Percentiles rank a stretch among this genome's conserved stretches.
Conservation (phyloP, 768 basidiomycete species). For the Xerocomus brunneocitrinus region DNA sequence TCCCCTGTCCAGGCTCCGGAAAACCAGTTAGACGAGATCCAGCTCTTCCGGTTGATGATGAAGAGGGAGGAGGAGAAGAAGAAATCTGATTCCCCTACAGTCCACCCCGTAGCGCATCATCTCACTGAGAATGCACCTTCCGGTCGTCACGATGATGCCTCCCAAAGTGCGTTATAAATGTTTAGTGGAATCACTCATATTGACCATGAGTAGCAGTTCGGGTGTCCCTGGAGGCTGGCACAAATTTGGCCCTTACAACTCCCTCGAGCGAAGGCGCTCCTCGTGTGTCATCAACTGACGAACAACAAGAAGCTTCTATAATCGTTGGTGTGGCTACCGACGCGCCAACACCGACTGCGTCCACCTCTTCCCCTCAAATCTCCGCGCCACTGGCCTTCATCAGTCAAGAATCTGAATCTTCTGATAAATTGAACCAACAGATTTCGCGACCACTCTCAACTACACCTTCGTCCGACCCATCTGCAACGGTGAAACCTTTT, state of each 20-base stretch:
- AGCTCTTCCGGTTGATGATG: conserved; percentile 80
- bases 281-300: conserved; percentile 13
- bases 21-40: conserved; percentile 71
- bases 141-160: conserved; percentile 6
- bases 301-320: conserved; percentile 9
- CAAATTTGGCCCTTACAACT: conserved; percentile 2
- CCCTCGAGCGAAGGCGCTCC: conserved; percentile 8
- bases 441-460: conserved; percentile 37
- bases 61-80: conserved; percentile 63
- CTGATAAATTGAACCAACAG: conserved; percentile 19
- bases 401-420: conserved; percentile 18
- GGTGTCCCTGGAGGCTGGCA: conserved; percentile 4
- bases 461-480: conserved; percentile 22
- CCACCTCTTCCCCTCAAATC: conserved; percentile 14
- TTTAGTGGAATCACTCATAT: conserved; percentile 1
- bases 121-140: conserved; percentile 11
- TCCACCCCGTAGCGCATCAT: background rate
- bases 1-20: conserved; percentile 20
- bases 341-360: conserved; percentile 1
- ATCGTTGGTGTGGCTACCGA: conserved; percentile 1
- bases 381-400: background rate
- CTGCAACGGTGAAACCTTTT: conserved; percentile 13
- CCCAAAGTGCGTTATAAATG: conserved; percentile 18
- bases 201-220: conserved; percentile 14
- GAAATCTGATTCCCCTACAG: conserved; percentile 25